Conservation (phyloP, 116 monocot species). For the Iris pallida region DNA sequence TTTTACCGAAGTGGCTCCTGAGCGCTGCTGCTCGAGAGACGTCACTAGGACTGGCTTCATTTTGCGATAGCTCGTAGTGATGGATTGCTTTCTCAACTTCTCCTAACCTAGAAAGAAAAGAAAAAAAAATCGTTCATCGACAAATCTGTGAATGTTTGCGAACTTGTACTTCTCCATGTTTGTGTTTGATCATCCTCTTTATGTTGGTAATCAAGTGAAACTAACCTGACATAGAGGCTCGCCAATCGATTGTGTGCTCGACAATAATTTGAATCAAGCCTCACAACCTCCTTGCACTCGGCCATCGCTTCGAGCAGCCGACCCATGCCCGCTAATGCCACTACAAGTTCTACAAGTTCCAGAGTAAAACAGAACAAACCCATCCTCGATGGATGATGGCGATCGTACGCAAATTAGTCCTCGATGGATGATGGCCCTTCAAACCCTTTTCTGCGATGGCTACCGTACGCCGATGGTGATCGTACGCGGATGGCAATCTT, state of each 20-base stretch:
- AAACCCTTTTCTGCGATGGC: too few relatives aligned
- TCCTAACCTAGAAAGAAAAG: slow-evolving; percentile 6
- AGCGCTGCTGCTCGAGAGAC: slow-evolving; percentile 19
- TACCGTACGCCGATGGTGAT: too few relatives aligned
- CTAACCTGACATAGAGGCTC: slow-evolving; percentile 51
- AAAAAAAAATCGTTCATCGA: not conserved
- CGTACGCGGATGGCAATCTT: too few relatives aligned
- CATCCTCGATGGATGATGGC: too few relatives aligned
- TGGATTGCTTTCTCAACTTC: slow-evolving; percentile 28
- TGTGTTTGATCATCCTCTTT: too few relatives aligned
- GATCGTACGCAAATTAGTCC: too few relatives aligned
- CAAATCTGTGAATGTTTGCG: not conserved
- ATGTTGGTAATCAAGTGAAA: not conserved
- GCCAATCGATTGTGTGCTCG: slow-evolving; percentile 52
- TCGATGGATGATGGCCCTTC: too few relatives aligned
- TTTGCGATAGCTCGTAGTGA: slow-evolving; percentile 42
- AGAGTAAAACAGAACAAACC: too few relatives aligned
- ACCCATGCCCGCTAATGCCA: slow-evolving; percentile 40
- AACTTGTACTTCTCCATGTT: not conserved
- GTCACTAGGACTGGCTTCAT: slow-evolving; percentile 19
- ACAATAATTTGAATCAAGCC: slow-evolving; percentile 41
- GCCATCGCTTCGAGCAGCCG: slow-evolving; percentile 47
- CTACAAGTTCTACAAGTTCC: too few relatives aligned
- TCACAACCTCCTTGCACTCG: slow-evolving; percentile 56
- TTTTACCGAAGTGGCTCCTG: slow-evolving; percentile 19